These are phyloP conservation scores for Cochlearia excelsa DNA, from an alignment of 345 rosid species.

Conservation along the genomic window DNA sequence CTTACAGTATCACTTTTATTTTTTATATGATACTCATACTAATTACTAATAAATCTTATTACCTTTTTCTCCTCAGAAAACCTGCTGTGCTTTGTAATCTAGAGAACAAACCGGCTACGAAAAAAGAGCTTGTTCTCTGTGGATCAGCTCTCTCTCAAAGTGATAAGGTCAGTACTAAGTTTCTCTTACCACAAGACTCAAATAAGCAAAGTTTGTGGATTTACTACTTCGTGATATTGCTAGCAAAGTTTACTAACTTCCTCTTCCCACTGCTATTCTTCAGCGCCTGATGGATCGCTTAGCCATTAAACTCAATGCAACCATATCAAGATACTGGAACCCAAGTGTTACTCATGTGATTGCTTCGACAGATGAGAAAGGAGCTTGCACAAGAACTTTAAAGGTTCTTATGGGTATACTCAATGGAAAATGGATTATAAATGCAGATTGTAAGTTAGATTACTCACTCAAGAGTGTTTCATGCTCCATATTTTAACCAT, in stretches of 20 bases:
- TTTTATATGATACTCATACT: neutral
- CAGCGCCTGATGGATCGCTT: slow-evolving; percentile 61
- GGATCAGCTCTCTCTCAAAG: slow-evolving; percentile 80
- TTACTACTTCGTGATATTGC: neutral
- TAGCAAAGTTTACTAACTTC: slow-evolving; percentile 6
- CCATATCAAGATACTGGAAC: slow-evolving; percentile 66
- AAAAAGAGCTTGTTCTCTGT: slow-evolving; percentile 60
- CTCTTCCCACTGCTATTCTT: slow-evolving; percentile 4
- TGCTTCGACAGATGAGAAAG: slow-evolving; percentile 60
- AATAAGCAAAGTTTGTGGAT: slow-evolving; percentile 5
- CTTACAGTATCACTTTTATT: neutral
- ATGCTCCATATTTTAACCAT: neutral
- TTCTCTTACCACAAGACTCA: slow-evolving; percentile 3
- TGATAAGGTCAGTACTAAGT: slow-evolving; percentile 60
- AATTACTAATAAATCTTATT: neutral
- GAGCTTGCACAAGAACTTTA: slow-evolving; percentile 76
- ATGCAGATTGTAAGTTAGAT: slow-evolving; percentile 60
- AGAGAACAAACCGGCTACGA: slow-evolving; percentile 27
- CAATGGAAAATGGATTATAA: slow-evolving; percentile 76
- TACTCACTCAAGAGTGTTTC: neutral
- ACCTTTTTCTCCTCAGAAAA: slow-evolving; percentile 40
- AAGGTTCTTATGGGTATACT: slow-evolving; percentile 88
- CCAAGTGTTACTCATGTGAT: slow-evolving; percentile 83
- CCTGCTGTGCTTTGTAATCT: slow-evolving; percentile 33
- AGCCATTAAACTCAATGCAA: slow-evolving; percentile 50